Evolutionary conservation across 2,329 filamentous ascomycete genomes (phyloP).

Genomic region (Elsinoe perseae): DNA sequence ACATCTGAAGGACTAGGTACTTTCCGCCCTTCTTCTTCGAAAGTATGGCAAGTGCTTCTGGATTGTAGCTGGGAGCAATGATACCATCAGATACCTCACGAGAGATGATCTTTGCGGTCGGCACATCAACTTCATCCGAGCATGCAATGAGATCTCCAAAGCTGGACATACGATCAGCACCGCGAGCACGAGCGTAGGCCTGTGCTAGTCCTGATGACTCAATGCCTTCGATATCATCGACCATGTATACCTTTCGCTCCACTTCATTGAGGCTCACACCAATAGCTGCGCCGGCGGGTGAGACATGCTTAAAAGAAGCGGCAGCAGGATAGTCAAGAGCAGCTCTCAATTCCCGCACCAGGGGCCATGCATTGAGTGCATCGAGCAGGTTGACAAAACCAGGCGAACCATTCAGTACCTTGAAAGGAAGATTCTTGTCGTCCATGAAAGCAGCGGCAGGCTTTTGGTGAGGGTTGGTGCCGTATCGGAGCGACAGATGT

Average conservation of each 20-base stretch:
- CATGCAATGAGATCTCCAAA: conserved; percentile 96
- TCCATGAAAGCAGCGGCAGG: conserved; percentile 77
- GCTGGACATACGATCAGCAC: conserved; percentile 96
- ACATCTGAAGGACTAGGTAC: conserved; percentile 93
- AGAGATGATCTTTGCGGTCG: conserved; percentile 94
- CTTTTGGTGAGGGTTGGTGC: conserved; percentile 97
- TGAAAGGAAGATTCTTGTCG: conserved; percentile 77
- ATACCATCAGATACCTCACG: conserved; percentile 97
- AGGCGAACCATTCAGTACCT: conserved; percentile 78
- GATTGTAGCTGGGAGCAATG: conserved; percentile 79
- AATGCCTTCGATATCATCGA: conserved; percentile 86
- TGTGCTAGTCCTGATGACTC: conserved; percentile 81
- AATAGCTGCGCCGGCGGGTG: conserved; percentile 89
- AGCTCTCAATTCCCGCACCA: conserved; percentile 91
- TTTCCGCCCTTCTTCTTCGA: conserved; percentile 98
- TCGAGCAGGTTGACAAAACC: conserved; percentile 98
- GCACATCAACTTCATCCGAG: conserved; percentile 80
- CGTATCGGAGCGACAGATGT: conserved; percentile 81
- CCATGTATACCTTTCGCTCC: conserved; percentile 97
- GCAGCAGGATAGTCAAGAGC: conserved; percentile 83
- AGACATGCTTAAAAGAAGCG: conserved; percentile 98
- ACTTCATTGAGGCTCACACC: conserved; percentile 76
- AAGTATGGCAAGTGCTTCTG: conserved; percentile 80
- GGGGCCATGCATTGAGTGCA: conserved; percentile 89
- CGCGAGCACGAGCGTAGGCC: conserved; percentile 90